A percentile compares a stretch with the other conserved stretches of the same genome.
Conservation (phyloP, 1,284 basidiomycete genomes). For the Sanghuangporus baumii region DNA sequence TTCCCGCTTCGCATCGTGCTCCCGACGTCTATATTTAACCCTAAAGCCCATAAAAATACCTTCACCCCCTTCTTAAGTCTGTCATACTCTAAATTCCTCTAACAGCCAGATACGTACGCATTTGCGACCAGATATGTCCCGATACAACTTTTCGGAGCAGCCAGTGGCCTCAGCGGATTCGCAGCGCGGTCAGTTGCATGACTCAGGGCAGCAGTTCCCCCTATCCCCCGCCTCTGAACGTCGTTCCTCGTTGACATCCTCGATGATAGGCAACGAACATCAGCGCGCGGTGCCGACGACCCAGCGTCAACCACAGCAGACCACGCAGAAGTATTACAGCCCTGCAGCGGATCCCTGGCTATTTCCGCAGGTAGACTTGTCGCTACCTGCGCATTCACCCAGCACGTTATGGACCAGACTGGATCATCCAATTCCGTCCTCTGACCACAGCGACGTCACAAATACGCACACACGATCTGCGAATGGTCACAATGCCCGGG, state of each 20-base stretch:
- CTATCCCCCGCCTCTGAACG: conserved; percentile 1
- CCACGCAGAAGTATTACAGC: not conserved
- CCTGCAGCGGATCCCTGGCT: not conserved
- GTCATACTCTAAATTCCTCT: not conserved
- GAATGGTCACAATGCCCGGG: conserved; percentile 1
- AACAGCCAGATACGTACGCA: not conserved
- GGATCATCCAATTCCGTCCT: not conserved
- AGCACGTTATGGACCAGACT: conserved; percentile 16
- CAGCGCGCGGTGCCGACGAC: not conserved
- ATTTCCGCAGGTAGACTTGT: conserved; percentile 6
- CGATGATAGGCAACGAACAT: not conserved
- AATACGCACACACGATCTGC: not conserved
- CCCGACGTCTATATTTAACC: not conserved
- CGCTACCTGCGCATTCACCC: conserved; percentile 2
- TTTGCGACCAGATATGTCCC: conserved; percentile 1
- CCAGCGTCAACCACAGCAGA: not conserved
- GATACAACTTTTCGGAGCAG: conserved; percentile 8
- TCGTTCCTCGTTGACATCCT: not conserved
- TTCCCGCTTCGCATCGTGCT: not conserved
- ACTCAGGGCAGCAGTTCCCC: not conserved
- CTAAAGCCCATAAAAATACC: conserved; percentile 4
- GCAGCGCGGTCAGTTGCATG: conserved; percentile 4
- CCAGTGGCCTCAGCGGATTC: not conserved
- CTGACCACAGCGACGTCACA: not conserved
- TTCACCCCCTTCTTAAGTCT: not conserved